Evolutionary conservation across 1,284 basidiomycete genomes (phyloP), one percentile per base, ranked within the genome.

Genomic region (Moesziomyces sp.): DNA sequence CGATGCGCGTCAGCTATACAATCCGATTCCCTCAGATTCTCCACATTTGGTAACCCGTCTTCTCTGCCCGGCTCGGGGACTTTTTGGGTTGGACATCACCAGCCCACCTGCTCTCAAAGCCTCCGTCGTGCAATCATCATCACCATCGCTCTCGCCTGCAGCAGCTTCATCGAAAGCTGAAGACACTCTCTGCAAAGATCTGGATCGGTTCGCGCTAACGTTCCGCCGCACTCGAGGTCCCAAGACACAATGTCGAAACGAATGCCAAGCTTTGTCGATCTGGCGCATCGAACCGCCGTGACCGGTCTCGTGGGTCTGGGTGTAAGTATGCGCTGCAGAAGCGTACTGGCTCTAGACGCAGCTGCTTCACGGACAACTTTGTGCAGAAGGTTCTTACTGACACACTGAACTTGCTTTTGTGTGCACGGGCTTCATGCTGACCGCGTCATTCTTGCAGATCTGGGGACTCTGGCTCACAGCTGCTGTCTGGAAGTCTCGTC

Each of bases 381-480:
- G 30, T 13, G 30, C 13, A 13, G 1, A 34, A 7, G 13, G 2
- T 35, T 10, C 23, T 14, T 18, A 35, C 46, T 21, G 11, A 11
- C 24, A 18, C 43, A 18, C 18, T 35, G 14, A 19, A 10, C 6
- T 21, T n/a, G 24, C 24, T 7, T 18, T 28, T 0, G 21, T 42
- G 19, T 28, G 3, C 19, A 23, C 24, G n/a, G 4, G 18, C 21
- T 42, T 10, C 14, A 3, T 38, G 18, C 34, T 11, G n/a, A 24
- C 30, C 10, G 18, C 7, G 18, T 46, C 38, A 18, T 1, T 7
- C 10, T 6, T 18, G 14, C 50, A 81, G 79, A 56, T 81, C 30
- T 81, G 78, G 78, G 79, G 79, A 24, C 28, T 81, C 26, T 81
- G 79, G 79, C 76, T 80, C 34, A 81, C 78, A 42, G 79, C 62